phyloP scores from a whole-genome alignment of 2,329 filamentous ascomycete genomes.

The Hyphodiscus sp. region DNA sequence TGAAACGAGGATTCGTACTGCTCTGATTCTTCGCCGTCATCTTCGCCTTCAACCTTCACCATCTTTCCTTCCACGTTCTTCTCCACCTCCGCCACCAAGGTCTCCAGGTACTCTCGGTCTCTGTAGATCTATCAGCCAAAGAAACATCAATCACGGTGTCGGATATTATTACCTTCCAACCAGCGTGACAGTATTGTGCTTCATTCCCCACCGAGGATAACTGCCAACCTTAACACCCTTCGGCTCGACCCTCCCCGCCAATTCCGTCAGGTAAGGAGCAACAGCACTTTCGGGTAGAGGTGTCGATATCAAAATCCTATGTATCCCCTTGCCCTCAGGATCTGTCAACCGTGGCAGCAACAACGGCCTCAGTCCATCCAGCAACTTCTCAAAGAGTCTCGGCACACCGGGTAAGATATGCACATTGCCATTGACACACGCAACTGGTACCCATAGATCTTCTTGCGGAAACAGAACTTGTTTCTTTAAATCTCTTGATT shows the following conservation, averaged over 20 bases:
- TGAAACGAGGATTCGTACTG: conserved; percentile 4
- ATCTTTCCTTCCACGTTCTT: conserved; percentile 66
- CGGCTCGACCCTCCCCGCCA: conserved; percentile 66
- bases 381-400: conserved; percentile 67
- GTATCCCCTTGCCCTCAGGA: conserved; percentile 73
- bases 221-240: conserved; percentile 89
- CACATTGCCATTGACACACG: conserved; percentile 84
- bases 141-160: neutral
- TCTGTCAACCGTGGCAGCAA: conserved; percentile 67
- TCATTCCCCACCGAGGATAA: conserved; percentile 88
- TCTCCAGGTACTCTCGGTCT: conserved; percentile 72
- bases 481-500: conserved; percentile 53
- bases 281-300: conserved; percentile 81
- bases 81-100: conserved; percentile 70
- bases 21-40: conserved; percentile 39
- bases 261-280: conserved; percentile 72
- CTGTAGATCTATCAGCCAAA: conserved; percentile 30
- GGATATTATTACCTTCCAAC: conserved; percentile 52
- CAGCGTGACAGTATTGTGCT: conserved; percentile 81
- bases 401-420: conserved; percentile 92
- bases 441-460: conserved; percentile 84
- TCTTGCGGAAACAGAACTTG: conserved; percentile 76
- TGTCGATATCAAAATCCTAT: conserved; percentile 77
- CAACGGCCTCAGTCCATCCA: conserved; percentile 68
- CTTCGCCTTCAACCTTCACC: conserved; percentile 65